Evolutionary conservation across 2,329 filamentous ascomycete species (phyloP).

Genomic region (Botryosphaeria dothidea): DNA sequence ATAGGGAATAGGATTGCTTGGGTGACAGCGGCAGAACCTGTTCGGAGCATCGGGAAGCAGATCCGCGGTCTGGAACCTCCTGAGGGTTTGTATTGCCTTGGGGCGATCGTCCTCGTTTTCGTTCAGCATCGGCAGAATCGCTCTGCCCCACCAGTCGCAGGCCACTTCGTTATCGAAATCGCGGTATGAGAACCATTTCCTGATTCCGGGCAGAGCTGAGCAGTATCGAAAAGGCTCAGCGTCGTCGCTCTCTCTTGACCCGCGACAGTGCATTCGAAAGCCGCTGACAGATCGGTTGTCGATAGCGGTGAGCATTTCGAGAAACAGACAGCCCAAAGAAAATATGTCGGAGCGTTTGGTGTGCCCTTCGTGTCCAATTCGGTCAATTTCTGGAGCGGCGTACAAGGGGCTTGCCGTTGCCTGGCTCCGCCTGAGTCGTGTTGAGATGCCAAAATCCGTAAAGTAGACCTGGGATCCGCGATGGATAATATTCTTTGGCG

Average conservation of each 20-base stretch:
- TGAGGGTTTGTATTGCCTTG: background rate
- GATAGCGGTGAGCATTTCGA: constrained; percentile 17
- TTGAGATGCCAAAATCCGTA: constrained; percentile 9
- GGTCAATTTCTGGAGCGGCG: background rate
- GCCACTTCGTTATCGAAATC: background rate
- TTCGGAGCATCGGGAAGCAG: background rate
- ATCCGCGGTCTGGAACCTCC: background rate
- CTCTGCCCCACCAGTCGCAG: background rate
- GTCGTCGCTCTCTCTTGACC: background rate
- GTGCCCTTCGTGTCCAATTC: background rate
- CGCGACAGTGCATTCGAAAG: background rate
- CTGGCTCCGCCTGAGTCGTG: background rate
- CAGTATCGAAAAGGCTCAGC: background rate
- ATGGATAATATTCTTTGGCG: constrained; percentile 16
- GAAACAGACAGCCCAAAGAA: constrained; percentile 12
- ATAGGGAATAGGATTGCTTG: background rate
- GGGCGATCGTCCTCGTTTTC: background rate
- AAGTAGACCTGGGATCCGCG: constrained; percentile 10
- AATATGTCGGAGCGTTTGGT: constrained; percentile 10
- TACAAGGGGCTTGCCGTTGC: background rate
- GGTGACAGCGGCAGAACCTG: background rate
- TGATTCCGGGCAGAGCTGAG: background rate
- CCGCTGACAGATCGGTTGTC: background rate
- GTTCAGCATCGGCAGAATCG: background rate
- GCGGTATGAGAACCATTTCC: background rate